Evolutionary conservation across 768 basidiomycete species (phyloP), one percentile per base, ranked within the genome.

Genomic region (Pleurotus pulmonarius): DNA sequence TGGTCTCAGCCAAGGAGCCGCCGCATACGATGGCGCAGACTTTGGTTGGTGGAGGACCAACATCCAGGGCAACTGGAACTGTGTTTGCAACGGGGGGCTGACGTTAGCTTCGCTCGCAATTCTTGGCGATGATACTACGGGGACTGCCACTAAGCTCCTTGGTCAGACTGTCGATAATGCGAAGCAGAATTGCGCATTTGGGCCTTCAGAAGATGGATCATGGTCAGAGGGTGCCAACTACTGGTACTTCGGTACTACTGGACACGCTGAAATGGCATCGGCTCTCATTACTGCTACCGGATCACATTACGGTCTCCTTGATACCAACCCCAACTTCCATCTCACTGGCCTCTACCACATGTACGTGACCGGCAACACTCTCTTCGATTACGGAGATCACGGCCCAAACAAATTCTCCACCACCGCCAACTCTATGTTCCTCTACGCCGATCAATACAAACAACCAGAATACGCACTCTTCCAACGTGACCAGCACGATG

Each of bases 221-320:
- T 98, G 96, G 94, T 74, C 83, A 20, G 97, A 99, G 72, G 97
- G 94, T 0, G 79, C 91, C 37, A 92, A 98, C 71, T 96, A 94
- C 66, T 94, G 92, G 92, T 92, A 92, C 71, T 98, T 96, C 63
- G 95, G 94, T 67, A 91, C 87, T 38, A 95, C 92, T 6, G 92
- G 84, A 13, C 87, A 90, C 64, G 92, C 93, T 3, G 94, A 98
- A 73, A 86, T 98, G 88, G 65, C 86, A 1, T 83, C 92, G 2
- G 80, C 92, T 4, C 83, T 99, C 55, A 67, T 86, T 11, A 83
- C 90, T 7, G 94, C 97, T 3, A 92, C 93, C 16, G 97, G 97
- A 44, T 88, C 86, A 41, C 77, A 89, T 66, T 89, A 85, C 64
- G 85, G 85, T 39, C 76, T 99, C 43, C 76, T 93, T 55, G 71